Evolutionary conservation across 768 basidiomycete genomes (phyloP).

Genomic region (Rhizopogon salebrosus): DNA sequence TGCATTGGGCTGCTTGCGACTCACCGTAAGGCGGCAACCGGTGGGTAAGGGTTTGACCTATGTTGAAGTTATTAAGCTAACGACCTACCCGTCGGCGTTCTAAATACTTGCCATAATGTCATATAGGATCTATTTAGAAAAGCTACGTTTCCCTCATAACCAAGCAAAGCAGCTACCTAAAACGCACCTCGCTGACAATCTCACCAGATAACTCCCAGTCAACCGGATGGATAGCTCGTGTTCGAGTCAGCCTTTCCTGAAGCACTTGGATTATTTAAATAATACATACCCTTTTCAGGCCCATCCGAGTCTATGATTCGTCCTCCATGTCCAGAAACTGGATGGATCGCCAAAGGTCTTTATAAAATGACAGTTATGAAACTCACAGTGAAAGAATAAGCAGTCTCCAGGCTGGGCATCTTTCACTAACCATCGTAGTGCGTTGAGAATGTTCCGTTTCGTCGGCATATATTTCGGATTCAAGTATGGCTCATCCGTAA

Average conservation of each 20-base stretch:
- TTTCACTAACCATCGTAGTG: slow-evolving; percentile 55
- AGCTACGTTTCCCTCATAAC: not conserved
- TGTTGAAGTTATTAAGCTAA: not conserved
- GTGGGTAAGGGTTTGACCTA: not conserved
- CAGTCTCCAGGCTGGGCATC: slow-evolving; percentile 60
- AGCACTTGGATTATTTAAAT: not conserved
- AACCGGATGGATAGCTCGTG: not conserved
- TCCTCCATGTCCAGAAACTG: slow-evolving; percentile 1
- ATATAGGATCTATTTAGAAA: not conserved
- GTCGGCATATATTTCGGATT: slow-evolving; percentile 37
- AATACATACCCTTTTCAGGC: not conserved
- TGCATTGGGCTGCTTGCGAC: not conserved
- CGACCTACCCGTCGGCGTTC: not conserved
- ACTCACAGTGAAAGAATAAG: slow-evolving; percentile 58
- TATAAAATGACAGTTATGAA: not conserved
- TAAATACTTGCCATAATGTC: not conserved
- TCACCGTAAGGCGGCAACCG: not conserved
- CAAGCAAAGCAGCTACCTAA: not conserved
- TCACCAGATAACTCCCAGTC: not conserved
- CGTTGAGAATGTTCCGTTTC: slow-evolving; percentile 40
- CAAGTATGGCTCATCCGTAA: slow-evolving; percentile 33
- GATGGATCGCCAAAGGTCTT: not conserved
- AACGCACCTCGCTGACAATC: not conserved
- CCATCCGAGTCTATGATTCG: not conserved
- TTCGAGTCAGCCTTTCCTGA: not conserved